Conservation (phyloP, 805 yeast genomes). For the Saturnispora mendoncae region DNA sequence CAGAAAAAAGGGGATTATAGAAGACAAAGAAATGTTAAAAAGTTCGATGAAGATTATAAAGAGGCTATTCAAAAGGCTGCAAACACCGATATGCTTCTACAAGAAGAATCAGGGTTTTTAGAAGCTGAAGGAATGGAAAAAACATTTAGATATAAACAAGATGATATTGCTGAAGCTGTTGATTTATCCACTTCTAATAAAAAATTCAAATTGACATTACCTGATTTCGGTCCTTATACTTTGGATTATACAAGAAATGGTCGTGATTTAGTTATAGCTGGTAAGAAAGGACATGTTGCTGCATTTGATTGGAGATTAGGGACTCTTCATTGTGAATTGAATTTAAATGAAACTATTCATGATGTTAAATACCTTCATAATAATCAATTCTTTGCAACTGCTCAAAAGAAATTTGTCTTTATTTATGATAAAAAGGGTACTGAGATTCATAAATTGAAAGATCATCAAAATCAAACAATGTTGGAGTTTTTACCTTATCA, state of each 20-base stretch:
- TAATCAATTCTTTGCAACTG: constrained; percentile 91
- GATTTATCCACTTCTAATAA: constrained; percentile 71
- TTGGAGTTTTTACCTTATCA: constrained; percentile 91
- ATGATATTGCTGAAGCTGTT: constrained; percentile 65
- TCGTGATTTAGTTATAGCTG: constrained; percentile 74
- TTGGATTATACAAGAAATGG: constrained; percentile 84
- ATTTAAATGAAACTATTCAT: constrained; percentile 80
- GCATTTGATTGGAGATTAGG: constrained; percentile 95
- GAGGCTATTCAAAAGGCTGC: constrained; percentile 80
- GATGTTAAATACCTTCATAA: constrained; percentile 87
- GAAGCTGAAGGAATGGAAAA: constrained; percentile 96
- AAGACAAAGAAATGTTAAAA: constrained; percentile 36
- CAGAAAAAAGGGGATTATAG: constrained; percentile 3
- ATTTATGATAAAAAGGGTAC: constrained; percentile 87
- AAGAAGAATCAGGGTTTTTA: constrained; percentile 76
- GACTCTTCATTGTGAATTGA: constrained; percentile 66
- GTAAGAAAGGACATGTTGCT: constrained; percentile 91
- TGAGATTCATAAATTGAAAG: constrained; percentile 85
- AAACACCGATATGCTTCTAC: constrained; percentile 73
- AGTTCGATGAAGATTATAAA: constrained; percentile 61
- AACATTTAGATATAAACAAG: constrained; percentile 77
- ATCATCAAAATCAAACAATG: constrained; percentile 76
- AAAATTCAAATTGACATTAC: constrained; percentile 60
- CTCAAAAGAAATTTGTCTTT: constrained; percentile 90
- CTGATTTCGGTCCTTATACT: constrained; percentile 79